Evolutionary conservation across 1,284 basidiomycete species (phyloP).

Genomic region (Cryptococcus depauperatus): DNA sequence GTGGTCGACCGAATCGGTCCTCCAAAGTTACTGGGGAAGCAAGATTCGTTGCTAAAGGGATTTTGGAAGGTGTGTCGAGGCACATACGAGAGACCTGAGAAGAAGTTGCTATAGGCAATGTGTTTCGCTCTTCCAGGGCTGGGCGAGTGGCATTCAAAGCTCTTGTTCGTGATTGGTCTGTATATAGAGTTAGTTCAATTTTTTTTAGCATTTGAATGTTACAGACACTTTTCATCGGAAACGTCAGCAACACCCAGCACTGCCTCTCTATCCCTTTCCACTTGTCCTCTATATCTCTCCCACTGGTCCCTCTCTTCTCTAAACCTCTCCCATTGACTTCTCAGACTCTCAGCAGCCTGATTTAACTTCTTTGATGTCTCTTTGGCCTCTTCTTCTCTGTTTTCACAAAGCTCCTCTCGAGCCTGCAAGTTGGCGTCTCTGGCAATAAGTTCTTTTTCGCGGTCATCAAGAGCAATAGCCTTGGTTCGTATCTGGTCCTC

Average conservation of each 20-base stretch:
- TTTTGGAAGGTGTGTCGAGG: constrained; percentile 42
- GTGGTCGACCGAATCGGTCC: constrained; percentile 9
- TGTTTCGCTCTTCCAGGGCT: constrained; percentile 31
- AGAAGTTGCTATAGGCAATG: constrained; percentile 18
- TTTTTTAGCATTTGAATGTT: not conserved
- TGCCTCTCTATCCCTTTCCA: not conserved
- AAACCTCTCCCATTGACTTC: constrained; percentile 49
- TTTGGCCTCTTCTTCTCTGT: constrained; percentile 63
- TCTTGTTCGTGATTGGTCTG: constrained; percentile 5
- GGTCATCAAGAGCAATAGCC: constrained; percentile 50
- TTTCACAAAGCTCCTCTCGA: constrained; percentile 59
- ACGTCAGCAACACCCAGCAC: constrained; percentile 7
- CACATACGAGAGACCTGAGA: constrained; percentile 17
- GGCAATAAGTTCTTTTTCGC: constrained; percentile 46
- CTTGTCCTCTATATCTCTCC: constrained; percentile 20
- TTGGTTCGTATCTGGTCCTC: constrained; percentile 36
- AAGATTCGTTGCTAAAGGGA: constrained; percentile 20
- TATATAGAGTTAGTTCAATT: not conserved
- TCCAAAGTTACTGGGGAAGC: constrained; percentile 18
- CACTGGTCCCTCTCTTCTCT: constrained; percentile 55
- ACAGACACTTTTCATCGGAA: not conserved
- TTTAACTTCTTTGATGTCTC: constrained; percentile 61
- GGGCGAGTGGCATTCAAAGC: constrained; percentile 19
- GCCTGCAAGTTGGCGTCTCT: constrained; percentile 49
- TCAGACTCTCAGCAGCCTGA: constrained; percentile 54